phyloP scores from a whole-genome alignment of 2,329 filamentous ascomycete genomes.

The Thelonectria rubi region DNA sequence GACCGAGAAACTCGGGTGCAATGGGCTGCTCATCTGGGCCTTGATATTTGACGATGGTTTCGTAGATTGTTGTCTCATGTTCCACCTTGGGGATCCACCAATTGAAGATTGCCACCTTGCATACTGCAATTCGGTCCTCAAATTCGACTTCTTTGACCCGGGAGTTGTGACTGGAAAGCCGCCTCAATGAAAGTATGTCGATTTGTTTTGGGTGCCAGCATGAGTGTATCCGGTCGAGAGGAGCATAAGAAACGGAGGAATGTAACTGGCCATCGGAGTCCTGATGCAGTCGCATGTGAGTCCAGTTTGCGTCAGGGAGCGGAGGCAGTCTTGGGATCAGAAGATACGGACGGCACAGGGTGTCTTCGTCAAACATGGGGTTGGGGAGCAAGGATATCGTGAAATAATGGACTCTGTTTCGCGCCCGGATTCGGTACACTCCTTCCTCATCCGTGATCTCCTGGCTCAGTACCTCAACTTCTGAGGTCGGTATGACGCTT shows the following conservation, averaged over 20 bases:
- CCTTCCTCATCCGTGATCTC: neutral
- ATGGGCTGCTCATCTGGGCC: neutral
- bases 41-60: neutral
- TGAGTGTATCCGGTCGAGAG: constrained; percentile 1
- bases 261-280: constrained; percentile 4
- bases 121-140: constrained; percentile 3
- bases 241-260: constrained; percentile 4
- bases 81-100: neutral
- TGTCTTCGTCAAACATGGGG: constrained; percentile 9
- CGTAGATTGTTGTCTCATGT: neutral
- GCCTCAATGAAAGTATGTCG: constrained; percentile 19
- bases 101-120: constrained; percentile 17
- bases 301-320: constrained; percentile 13
- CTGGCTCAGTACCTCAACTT: neutral
- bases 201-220: constrained; percentile 20
- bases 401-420: neutral
- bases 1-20: neutral
- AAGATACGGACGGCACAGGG: constrained; percentile 19
- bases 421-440: neutral
- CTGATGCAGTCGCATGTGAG: neutral
- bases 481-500: neutral
- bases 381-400: neutral
- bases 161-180: neutral
- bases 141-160: constrained; percentile 19
- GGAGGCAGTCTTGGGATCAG: constrained; percentile 17